These are phyloP conservation scores for Bryum argenteum DNA, from an alignment of 225 moss, liverwort and hornwort genomes.

Conservation along the genomic window DNA sequence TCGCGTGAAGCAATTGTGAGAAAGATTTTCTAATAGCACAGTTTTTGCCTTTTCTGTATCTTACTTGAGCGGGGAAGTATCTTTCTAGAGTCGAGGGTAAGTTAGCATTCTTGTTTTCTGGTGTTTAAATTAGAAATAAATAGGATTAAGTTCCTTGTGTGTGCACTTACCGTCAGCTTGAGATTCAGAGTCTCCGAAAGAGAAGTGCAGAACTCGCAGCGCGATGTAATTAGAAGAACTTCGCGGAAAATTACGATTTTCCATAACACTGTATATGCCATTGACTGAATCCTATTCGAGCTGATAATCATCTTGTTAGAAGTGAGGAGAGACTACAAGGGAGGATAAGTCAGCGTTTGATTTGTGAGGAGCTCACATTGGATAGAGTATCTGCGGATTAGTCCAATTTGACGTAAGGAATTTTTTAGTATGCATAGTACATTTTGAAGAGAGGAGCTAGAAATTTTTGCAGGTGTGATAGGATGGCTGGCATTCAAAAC, in stretches of 20 bases:
- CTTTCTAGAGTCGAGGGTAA: not conserved
- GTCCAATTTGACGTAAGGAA: not conserved
- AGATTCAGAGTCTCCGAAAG: not conserved
- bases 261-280: not conserved
- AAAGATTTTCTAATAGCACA: not conserved
- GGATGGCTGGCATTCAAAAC: constrained; percentile 28
- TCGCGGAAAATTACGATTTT: not conserved
- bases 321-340: not conserved
- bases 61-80: not conserved
- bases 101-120: too few species aligned
- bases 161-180: not conserved
- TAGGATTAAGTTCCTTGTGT: too few species aligned
- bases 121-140: too few species aligned
- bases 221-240: not conserved
- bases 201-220: not conserved
- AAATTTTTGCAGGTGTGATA: constrained; percentile 20
- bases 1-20: not conserved
- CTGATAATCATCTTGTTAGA: not conserved
- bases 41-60: not conserved
- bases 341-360: not conserved
- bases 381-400: not conserved
- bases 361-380: not conserved
- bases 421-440: not conserved
- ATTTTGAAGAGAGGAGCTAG: constrained; percentile 7
- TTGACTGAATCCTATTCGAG: not conserved